Percentiles rank a stretch among this genome's conserved stretches.
Evolutionary conservation across 805 yeast species (phyloP).

Genomic region (Debaryomyces hansenii): DNA sequence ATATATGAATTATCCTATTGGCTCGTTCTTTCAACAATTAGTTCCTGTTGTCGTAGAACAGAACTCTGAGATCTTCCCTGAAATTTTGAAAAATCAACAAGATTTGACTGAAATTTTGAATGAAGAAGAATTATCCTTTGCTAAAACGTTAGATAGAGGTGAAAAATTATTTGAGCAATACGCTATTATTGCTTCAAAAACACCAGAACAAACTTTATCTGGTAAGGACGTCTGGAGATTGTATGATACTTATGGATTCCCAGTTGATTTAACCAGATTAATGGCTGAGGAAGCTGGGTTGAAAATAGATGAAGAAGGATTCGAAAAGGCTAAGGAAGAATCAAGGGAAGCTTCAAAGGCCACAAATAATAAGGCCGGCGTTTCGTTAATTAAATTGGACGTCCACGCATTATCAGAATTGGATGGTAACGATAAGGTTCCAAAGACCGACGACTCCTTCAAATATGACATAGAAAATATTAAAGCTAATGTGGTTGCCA

Average conservation of each 20-base stretch:
- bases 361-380: constrained; percentile 60
- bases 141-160: constrained; percentile 96
- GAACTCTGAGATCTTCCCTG: constrained; percentile 89
- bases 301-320: constrained; percentile 87
- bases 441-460: constrained; percentile 79
- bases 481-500: constrained; percentile 66
- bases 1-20: constrained; percentile 93
- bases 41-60: constrained; percentile 92
- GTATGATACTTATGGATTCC: constrained; percentile 98
- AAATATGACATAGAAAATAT: constrained; percentile 76
- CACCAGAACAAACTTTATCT: constrained; percentile 71
- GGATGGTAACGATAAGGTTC: constrained; percentile 54
- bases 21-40: constrained; percentile 86
- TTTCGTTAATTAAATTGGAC: constrained; percentile 72
- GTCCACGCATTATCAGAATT: constrained; percentile 85
- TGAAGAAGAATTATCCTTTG: constrained; percentile 94
- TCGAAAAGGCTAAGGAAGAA: constrained; percentile 85
- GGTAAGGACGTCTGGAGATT: constrained; percentile 98
- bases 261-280: constrained; percentile 93
- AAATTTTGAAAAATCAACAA: constrained; percentile 66
- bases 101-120: constrained; percentile 86
- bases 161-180: constrained; percentile 94
- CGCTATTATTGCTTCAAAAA: constrained; percentile 76
- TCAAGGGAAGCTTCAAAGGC: constrained; percentile 96
- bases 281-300: constrained; percentile 99